Percentiles rank a stretch among this genome's conserved stretches.
phyloP scores from a whole-genome alignment of 371 early-diverging fungal genomes.

The Mucor irregularis region DNA sequence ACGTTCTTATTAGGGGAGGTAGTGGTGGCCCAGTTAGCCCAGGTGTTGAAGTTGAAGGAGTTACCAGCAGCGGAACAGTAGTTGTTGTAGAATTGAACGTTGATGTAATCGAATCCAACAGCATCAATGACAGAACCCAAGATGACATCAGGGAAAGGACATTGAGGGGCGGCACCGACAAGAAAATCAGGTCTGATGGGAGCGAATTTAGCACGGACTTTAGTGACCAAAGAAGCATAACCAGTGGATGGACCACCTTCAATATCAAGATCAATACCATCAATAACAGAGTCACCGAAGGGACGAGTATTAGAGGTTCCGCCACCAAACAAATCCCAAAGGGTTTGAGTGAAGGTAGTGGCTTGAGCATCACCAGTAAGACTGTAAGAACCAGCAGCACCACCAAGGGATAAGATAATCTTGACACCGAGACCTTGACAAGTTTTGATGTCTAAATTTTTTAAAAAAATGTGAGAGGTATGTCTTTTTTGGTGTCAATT shows the following conservation, averaged over 20 bases:
- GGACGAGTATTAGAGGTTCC: conserved; percentile 55
- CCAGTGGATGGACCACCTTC: conserved; percentile 60
- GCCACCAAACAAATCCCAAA: conserved; percentile 66
- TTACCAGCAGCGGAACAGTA: conserved; percentile 54
- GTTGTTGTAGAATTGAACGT: conserved; percentile 78
- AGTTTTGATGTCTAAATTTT: conserved; percentile 51
- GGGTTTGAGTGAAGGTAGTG: conserved; percentile 52
- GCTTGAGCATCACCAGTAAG: conserved; percentile 53
- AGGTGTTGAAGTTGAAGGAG: conserved; percentile 66
- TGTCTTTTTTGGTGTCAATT: background rate
- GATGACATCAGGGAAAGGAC: conserved; percentile 68
- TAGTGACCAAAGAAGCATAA: conserved; percentile 34
- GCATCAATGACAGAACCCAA: conserved; percentile 44
- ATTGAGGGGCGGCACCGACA: conserved; percentile 74
- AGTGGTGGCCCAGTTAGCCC: conserved; percentile 61
- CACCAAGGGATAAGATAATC: conserved; percentile 68
- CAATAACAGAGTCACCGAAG: conserved; percentile 59
- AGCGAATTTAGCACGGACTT: conserved; percentile 51
- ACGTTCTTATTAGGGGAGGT: conserved; percentile 61
- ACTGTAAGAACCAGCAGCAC: conserved; percentile 65
- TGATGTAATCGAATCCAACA: conserved; percentile 59
- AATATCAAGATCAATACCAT: conserved; percentile 76
- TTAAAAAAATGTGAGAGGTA: background rate
- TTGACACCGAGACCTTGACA: conserved; percentile 68
- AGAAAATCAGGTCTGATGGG: conserved; percentile 34